Conservation (phyloP, 805 yeast genomes). For the Metschnikowia gelsemii region DNA sequence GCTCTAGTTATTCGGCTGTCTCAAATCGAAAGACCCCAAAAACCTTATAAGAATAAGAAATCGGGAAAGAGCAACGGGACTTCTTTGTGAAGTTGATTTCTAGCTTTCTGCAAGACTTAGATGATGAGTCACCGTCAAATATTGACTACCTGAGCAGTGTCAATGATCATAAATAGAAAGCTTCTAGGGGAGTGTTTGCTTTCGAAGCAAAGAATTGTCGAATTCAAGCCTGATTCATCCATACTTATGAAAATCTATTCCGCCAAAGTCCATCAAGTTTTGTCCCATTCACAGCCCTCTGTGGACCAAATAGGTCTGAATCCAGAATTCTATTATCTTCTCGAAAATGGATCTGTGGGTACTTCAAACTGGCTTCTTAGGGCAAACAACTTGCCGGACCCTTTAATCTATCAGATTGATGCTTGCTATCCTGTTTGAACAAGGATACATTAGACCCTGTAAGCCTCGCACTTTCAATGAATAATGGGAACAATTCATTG, state of each 20-base stretch:
- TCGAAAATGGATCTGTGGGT: slow-evolving; percentile 10
- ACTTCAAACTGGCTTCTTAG: slow-evolving; percentile 7
- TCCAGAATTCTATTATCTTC: slow-evolving; percentile 10
- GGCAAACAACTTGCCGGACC: slow-evolving; percentile 8
- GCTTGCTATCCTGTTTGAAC: slow-evolving; percentile 13
- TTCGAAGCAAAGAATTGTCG: slow-evolving; percentile 5
- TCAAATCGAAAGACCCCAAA: too few relatives aligned
- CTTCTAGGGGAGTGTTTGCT: slow-evolving; percentile 9
- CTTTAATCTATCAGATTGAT: slow-evolving; percentile 17
- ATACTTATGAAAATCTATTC: slow-evolving; percentile 11
- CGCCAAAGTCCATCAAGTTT: slow-evolving; percentile 8
- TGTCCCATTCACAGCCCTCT: slow-evolving; percentile 5
- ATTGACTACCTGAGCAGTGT: too few relatives aligned
- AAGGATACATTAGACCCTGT: slow-evolving; percentile 10
- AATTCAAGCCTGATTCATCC: slow-evolving; percentile 12
- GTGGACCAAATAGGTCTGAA: slow-evolving; percentile 9
- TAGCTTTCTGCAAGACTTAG: too few relatives aligned
- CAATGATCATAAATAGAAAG: too few relatives aligned
- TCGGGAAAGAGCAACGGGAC: too few relatives aligned
- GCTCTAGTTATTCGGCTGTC: too few relatives aligned
- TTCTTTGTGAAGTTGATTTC: too few relatives aligned
- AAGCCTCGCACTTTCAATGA: slow-evolving; percentile 18
- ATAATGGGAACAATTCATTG: slow-evolving; percentile 23
- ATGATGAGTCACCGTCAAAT: too few relatives aligned
- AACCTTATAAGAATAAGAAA: too few relatives aligned